Conservation (phyloP, 2,329 filamentous ascomycete genomes). For the Xylaria arbuscula region DNA sequence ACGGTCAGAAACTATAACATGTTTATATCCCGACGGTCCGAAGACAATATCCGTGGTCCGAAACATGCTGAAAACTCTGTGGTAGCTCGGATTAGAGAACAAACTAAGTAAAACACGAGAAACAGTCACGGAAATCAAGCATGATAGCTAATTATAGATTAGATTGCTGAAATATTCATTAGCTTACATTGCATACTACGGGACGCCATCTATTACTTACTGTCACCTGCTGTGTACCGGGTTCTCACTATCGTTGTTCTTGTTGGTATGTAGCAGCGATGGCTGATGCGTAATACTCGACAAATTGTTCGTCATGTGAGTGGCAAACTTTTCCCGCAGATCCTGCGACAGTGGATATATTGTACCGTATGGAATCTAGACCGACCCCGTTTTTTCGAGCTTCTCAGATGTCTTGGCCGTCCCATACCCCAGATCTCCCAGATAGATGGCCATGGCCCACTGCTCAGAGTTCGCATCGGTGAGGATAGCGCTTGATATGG, state of each 20-base stretch:
- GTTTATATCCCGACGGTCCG: neutral
- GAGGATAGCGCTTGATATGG: slow-evolving; percentile 2
- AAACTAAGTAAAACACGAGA: too few relatives aligned
- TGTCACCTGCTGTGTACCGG: neutral
- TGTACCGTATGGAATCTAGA: slow-evolving; percentile 5
- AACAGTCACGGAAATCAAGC: too few relatives aligned
- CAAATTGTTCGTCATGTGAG: slow-evolving; percentile 7
- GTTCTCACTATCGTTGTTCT: neutral
- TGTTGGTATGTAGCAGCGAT: neutral
- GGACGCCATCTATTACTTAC: too few relatives aligned
- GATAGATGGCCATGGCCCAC: neutral
- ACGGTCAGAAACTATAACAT: neutral
- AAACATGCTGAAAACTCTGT: too few relatives aligned
- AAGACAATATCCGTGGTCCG: neutral
- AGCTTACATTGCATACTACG: too few relatives aligned
- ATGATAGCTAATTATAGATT: too few relatives aligned
- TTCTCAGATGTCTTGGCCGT: slow-evolving; percentile 3
- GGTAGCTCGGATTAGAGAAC: too few relatives aligned
- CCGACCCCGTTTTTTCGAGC: neutral
- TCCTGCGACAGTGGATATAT: neutral
- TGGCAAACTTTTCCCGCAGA: neutral
- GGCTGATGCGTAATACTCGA: slow-evolving; percentile 5
- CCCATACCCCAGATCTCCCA: slow-evolving; percentile 23
- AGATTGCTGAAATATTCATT: too few relatives aligned
- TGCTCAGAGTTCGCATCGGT: slow-evolving; percentile 18